Evolutionary conservation across 352 stramenopile species (phyloP).

Genomic region (Globisporangium rhizosaccharum): DNA sequence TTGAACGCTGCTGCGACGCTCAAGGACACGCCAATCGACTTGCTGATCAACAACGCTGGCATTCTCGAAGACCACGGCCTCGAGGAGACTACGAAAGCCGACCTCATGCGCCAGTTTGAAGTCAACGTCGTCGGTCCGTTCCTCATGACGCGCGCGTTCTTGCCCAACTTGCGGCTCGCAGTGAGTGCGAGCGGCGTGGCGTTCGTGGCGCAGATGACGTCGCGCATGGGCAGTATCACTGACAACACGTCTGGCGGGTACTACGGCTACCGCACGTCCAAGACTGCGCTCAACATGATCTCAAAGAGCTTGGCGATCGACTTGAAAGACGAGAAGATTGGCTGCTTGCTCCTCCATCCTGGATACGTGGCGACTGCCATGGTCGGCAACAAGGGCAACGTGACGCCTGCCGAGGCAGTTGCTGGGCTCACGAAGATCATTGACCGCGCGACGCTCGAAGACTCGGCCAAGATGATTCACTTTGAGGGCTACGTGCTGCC

Average conservation of each 20-base stretch:
- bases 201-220: slow-evolving; percentile 56
- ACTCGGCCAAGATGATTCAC: slow-evolving; percentile 50
- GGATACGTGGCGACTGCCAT: slow-evolving; percentile 65
- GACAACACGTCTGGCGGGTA: slow-evolving; percentile 48
- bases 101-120: slow-evolving; percentile 62
- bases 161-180: slow-evolving; percentile 45
- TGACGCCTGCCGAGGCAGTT: slow-evolving; percentile 42
- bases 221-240: slow-evolving; percentile 54
- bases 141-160: slow-evolving; percentile 48
- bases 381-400: slow-evolving; percentile 33
- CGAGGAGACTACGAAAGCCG: slow-evolving; percentile 37
- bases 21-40: slow-evolving; percentile 35
- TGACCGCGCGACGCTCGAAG: slow-evolving; percentile 37
- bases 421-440: slow-evolving; percentile 48
- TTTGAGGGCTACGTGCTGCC: slow-evolving; percentile 44
- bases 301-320: slow-evolving; percentile 50
- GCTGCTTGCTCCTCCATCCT: slow-evolving; percentile 50
- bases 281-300: slow-evolving; percentile 78
- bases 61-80: slow-evolving; percentile 26
- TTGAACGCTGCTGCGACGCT: slow-evolving; percentile 28
- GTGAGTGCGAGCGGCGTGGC: slow-evolving; percentile 25
- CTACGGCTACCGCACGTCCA: slow-evolving; percentile 79
- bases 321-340: slow-evolving; percentile 47
- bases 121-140: slow-evolving; percentile 71
- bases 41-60: slow-evolving; percentile 77